Evolutionary conservation across 257 asterid species (phyloP), one percentile per base, ranked within the genome.

Genomic region (Linaria vulgaris): DNA sequence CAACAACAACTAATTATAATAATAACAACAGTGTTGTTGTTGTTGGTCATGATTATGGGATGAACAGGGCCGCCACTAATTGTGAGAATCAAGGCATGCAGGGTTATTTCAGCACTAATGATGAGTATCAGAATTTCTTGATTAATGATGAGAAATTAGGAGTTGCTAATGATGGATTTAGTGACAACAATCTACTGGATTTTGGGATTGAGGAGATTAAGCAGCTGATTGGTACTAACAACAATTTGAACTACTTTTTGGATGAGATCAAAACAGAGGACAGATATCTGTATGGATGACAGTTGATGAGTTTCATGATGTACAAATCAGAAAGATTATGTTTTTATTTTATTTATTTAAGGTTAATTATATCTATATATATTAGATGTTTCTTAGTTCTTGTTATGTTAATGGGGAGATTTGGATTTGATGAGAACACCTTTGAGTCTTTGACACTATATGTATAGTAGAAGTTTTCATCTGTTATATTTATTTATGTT

Each of bases 121-220:
- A 56, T 38, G 75, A 76, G 20, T 17, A 43, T 20, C 69, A 47
- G 56, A 81, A 71, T 56, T 44, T 73, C 74, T 68, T 54, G 63
- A 34, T 25, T 62, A 20, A 52, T 38, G 23, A 60, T 53, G 69
- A 43, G 44, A 23, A 69, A 44, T 3, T 6, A 27, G 34, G 34
- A 2, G 69, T 56, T 24, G 59, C 19, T 45, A 60, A 57, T 60
- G 61, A 45, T 41, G 30, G 55, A 59, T 43, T 72, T 14, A 57
- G 57, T 49, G 84, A 69, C 12, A 82, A 30, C 6, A 34, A 74
- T 67, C 74, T 79, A 52, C 27, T 82, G 69, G 95, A 90, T 39
- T 73, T 72, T 78, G 74, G 83, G 17, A 72, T 84, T 63, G 91
- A 86, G 73, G 97, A 85, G 80, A 87, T 87, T 63, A 85, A 85